phyloP scores from a whole-genome alignment of 306 rosid genomes.

The Senna tora region DNA sequence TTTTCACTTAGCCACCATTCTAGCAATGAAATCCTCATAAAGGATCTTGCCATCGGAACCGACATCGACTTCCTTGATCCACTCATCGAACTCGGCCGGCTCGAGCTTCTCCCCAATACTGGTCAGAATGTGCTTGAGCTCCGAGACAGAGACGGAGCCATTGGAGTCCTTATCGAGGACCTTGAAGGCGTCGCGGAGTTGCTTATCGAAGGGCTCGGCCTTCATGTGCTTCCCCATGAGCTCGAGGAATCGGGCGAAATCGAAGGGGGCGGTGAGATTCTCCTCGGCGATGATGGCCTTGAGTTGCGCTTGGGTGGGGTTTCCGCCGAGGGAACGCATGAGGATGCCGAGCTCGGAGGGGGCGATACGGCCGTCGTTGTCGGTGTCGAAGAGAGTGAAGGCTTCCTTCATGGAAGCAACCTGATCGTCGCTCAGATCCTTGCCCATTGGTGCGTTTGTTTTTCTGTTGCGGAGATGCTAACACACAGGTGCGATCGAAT shows the following conservation, averaged over 20 bases:
- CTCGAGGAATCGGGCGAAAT: slow-evolving; percentile 66
- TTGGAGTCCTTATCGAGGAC: slow-evolving; percentile 73
- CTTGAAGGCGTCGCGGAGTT: slow-evolving; percentile 79
- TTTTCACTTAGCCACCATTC: slow-evolving; percentile 94
- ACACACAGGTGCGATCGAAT: no score
- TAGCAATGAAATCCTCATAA: slow-evolving; percentile 92
- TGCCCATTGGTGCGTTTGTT: slow-evolving; percentile 79
- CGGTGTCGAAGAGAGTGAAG: slow-evolving; percentile 89
- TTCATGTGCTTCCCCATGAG: slow-evolving; percentile 79
- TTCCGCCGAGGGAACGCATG: slow-evolving; percentile 95
- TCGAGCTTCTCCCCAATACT: slow-evolving; percentile 84
- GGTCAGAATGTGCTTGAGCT: slow-evolving; percentile 87
- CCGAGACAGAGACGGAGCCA: slow-evolving; percentile 68
- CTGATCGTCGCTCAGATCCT: slow-evolving; percentile 92
- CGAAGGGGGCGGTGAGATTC: slow-evolving; percentile 63
- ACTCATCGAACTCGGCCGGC: slow-evolving; percentile 77
- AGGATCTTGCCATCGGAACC: slow-evolving; percentile 88
- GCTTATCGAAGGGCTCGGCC: slow-evolving; percentile 79
- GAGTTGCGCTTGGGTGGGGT: slow-evolving; percentile 98
- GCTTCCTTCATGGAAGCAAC: slow-evolving; percentile 94
- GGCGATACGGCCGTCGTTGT: slow-evolving; percentile 87
- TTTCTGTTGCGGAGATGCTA: background rate
- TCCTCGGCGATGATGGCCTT: slow-evolving; percentile 70
- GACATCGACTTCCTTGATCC: slow-evolving; percentile 81
- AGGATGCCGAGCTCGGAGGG: slow-evolving; percentile 98